phyloP scores from a whole-genome alignment of 441 rosid species.

The Dalechampia spathulata region DNA sequence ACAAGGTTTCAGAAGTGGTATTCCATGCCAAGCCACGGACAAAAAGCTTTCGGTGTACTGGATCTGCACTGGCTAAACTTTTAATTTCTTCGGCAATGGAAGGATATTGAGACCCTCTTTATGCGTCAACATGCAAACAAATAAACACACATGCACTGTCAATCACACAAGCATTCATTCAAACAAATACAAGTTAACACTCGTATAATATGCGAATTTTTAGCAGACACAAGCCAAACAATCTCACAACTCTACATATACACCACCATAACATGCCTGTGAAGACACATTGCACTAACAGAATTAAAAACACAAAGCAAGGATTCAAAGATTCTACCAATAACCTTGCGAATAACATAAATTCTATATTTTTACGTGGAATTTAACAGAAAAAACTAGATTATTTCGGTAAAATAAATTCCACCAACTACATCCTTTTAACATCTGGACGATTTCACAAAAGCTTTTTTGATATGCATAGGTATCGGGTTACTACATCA shows the following conservation, averaged over 20 bases:
- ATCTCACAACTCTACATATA: slow-evolving; percentile 3
- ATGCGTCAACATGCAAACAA: slow-evolving; percentile 56
- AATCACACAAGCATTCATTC: slow-evolving; percentile 51
- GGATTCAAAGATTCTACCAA: not conserved
- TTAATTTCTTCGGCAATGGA: slow-evolving; percentile 67
- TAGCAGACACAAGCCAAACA: slow-evolving; percentile 17
- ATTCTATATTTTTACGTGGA: too few species aligned
- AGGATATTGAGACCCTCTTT: slow-evolving; percentile 68
- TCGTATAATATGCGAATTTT: slow-evolving; percentile 4
- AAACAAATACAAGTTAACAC: slow-evolving; percentile 19
- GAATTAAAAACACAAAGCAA: not conserved
- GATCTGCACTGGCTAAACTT: slow-evolving; percentile 69
- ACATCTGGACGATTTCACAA: too few species aligned
- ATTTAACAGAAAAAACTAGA: too few species aligned
- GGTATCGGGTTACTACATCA: too few species aligned
- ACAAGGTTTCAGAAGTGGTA: slow-evolving; percentile 67
- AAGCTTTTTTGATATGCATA: too few species aligned
- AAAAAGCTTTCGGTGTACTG: slow-evolving; percentile 83
- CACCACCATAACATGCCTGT: not conserved
- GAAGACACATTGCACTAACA: not conserved
- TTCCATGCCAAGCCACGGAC: slow-evolving; percentile 92
- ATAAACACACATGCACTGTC: slow-evolving; percentile 48
- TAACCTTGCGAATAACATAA: too few species aligned
- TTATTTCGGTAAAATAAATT: too few species aligned
- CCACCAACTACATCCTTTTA: too few species aligned